Evolutionary conservation across 345 rosid genomes (phyloP).

Genomic region (Boechera retrofracta): DNA sequence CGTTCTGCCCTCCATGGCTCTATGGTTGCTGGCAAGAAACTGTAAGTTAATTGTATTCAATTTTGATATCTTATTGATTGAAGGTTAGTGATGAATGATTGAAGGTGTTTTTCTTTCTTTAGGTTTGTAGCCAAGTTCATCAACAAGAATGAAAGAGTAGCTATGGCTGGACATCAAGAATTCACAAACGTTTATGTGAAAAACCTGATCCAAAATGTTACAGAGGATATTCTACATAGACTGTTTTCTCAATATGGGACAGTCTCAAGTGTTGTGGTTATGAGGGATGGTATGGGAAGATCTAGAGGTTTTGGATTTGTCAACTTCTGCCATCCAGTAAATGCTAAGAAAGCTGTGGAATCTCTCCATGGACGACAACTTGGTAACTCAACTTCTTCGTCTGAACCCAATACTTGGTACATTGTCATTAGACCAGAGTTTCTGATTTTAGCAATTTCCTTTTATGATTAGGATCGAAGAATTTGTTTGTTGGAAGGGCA

Average conservation of each 20-base stretch:
- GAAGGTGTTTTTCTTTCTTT: conserved; percentile 27
- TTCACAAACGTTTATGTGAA: conserved; percentile 70
- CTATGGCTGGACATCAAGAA: conserved; percentile 43
- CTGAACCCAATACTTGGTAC: conserved; percentile 6
- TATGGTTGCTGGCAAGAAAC: conserved; percentile 59
- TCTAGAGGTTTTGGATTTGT: conserved; percentile 85
- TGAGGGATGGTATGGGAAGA: conserved; percentile 59
- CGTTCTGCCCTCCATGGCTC: conserved; percentile 59
- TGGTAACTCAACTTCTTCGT: conserved; percentile 37
- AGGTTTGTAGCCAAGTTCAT: conserved; percentile 70
- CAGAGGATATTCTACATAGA: conserved; percentile 57
- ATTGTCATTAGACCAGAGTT: background rate
- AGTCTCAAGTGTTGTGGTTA: conserved; percentile 59
- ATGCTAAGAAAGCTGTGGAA: conserved; percentile 63
- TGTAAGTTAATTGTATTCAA: conserved; percentile 46
- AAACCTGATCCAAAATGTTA: conserved; percentile 52
- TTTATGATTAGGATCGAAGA: conserved; percentile 26
- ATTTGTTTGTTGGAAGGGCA: conserved; percentile 66
- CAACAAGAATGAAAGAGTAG: conserved; percentile 56
- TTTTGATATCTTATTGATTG: background rate
- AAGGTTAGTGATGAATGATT: conserved; percentile 37
- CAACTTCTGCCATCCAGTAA: conserved; percentile 58
- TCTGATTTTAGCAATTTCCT: conserved; percentile 16
- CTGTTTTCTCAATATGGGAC: conserved; percentile 65
- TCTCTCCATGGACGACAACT: conserved; percentile 50